Base-by-base conservation (phyloP, 2,329 filamentous ascomycete species). In the Fusarium udum region DNA sequence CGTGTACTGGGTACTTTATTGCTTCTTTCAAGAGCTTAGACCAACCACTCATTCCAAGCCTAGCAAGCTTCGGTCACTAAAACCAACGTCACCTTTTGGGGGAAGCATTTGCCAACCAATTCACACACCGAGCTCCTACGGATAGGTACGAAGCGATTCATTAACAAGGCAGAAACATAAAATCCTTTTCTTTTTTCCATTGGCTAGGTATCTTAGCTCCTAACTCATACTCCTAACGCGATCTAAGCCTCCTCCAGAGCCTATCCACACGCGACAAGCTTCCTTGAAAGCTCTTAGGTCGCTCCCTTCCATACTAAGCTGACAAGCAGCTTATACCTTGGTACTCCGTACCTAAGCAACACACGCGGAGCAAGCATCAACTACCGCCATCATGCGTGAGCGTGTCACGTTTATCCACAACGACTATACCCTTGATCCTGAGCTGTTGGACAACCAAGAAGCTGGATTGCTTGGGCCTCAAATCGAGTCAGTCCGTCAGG, bases 321-420 rank as follows among this genome's bases (percentile, higher is more conserved):
- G 13, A 34, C n/a, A 52, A 32, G 20, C 52, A 32, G 31, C 45
- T 55, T 28, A 56, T 37, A 61, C 46, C 28, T 31, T 28, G 14
- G 10, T 37, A 37, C 37, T 15, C 4, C 2, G 26, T 42, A 42
- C 40, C 40, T 34, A 24, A 26, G n/a, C 39, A 53, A 36, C 42
- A 31, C 43, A 36, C 45, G 56, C 31, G 26, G 51, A 67, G 32
- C 46, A 32, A 49, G 31, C 49, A 64, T 22, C 36, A 32, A 37
- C 32, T 39, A 49, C 24, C 55, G n/a, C 31, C 63, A 49, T 55
- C 43, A 95, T 95, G 93, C 91, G 92, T 76, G 90, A 94, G 82
- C 87, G 93, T 82, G 90, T 94, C 76, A 97, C 95, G 2, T 96
- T 94, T 73, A 85, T 97, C 60, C 91, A 92, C 74, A 87, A 88